A percentile compares a stretch with the other conserved stretches of the same genome.
These are phyloP conservation scores for Jasminum sambac DNA, from an alignment of 257 asterid species.

Conservation along the genomic window DNA sequence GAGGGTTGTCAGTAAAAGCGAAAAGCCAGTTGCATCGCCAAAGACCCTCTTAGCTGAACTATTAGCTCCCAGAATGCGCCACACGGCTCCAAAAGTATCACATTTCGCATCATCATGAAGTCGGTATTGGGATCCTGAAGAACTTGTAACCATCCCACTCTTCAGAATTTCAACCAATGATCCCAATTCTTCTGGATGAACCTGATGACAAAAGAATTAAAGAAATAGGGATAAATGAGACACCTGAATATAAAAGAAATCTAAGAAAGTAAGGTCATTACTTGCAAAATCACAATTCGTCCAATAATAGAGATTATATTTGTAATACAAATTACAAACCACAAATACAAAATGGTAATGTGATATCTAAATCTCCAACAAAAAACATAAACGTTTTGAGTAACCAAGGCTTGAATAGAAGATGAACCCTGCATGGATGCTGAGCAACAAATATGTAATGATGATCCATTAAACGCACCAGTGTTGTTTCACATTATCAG, in stretches of 20 bases:
- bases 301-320: not conserved
- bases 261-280: conserved; percentile 19
- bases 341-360: not conserved
- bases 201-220: conserved; percentile 45
- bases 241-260: conserved; percentile 6
- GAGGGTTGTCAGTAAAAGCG: conserved; percentile 85
- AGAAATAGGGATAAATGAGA: conserved; percentile 22
- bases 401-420: conserved; percentile 10
- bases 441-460: not conserved
- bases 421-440: conserved; percentile 5
- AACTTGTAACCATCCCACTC: conserved; percentile 95
- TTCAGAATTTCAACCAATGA: conserved; percentile 80
- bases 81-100: conserved; percentile 89
- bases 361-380: conserved; percentile 11
- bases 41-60: conserved; percentile 89
- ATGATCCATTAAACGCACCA: not conserved
- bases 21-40: conserved; percentile 98
- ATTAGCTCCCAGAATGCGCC: conserved; percentile 90
- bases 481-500: not conserved
- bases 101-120: conserved; percentile 89
- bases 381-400: conserved; percentile 9
- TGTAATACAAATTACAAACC: not conserved
- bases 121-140: conserved; percentile 75
- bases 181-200: conserved; percentile 92
- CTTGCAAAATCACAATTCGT: conserved; percentile 19